These are phyloP conservation scores for Amaranthus palmeri DNA, from an alignment of 148 eudicot genomes.

Conservation along the genomic window DNA sequence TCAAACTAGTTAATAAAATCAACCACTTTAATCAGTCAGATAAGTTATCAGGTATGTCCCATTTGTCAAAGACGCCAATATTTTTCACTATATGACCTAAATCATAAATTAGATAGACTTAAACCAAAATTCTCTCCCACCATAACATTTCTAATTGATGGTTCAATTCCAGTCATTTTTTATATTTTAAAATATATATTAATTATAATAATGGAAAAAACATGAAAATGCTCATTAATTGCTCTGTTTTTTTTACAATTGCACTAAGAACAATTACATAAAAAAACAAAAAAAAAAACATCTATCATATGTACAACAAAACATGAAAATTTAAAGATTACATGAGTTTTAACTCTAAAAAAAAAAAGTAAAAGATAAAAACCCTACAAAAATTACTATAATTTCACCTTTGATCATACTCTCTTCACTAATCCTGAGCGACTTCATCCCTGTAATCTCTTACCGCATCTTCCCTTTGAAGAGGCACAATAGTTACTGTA, in stretches of 20 bases:
- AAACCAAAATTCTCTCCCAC: too few relatives aligned
- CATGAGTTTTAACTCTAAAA: not conserved
- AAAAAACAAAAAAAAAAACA: not conserved
- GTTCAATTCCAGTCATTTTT: too few relatives aligned
- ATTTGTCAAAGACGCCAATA: too few relatives aligned
- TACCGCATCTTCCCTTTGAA: conserved; percentile 47
- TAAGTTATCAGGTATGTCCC: too few relatives aligned
- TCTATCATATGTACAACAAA: not conserved
- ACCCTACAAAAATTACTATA: not conserved
- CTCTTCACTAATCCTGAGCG: not conserved
- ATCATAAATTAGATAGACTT: too few relatives aligned
- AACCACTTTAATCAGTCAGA: too few relatives aligned
- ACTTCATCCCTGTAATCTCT: conserved; percentile 31
- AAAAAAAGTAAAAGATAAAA: not conserved
- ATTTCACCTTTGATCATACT: not conserved
- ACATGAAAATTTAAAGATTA: not conserved
- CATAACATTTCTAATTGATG: too few relatives aligned
- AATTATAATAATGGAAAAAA: not conserved
- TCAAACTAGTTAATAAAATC: too few relatives aligned
- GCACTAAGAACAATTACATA: not conserved
- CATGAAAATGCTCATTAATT: not conserved
- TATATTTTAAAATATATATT: too few relatives aligned
- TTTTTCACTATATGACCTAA: too few relatives aligned
- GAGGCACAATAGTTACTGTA: conserved; percentile 39
- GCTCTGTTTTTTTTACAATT: conserved; percentile 6